Evolutionary conservation across 768 basidiomycete genomes (phyloP), one percentile per base, ranked within the genome.

Genomic region (Kwoniella pini): DNA sequence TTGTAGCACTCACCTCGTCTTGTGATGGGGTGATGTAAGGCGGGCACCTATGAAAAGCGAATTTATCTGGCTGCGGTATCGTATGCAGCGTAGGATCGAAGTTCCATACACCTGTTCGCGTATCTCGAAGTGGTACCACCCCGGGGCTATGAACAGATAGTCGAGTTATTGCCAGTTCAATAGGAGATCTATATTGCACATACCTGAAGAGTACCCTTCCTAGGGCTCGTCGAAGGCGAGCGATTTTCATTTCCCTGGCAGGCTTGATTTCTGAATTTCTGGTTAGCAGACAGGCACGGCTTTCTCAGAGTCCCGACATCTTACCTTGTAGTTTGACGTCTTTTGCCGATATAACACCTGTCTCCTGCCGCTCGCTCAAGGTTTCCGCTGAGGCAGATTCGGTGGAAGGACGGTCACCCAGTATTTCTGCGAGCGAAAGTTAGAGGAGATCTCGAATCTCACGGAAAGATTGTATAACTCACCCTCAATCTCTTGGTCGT

Each of bases 91-190:
- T 84, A 3, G 86, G 84, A 10, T 86, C 77, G 72, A 91, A 97
- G 71, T 94, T 94, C 79, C 89, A 94, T 13, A 91, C 87, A 4
- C 85, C 83, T 0, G 91, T 89, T 17, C 89, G 83, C 0, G 91
- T 89, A 72, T 98, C 92, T 69, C 86, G 85, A 1, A 96, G 79
- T 87, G 90, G 90, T 68, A 92, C 90, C 0, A 94, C 87, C 10
- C 90, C 90, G 4, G 89, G 90, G 67, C 93, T 96, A 61, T 22
- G 60, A 10, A 33, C 59, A 46, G 33, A 36, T 36, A 62, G 31
- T 58, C 54, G 24, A 42, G 40, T 19, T 19, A 11, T n/a, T n/a
- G n/a, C n/a, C n/a, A 10, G 40, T 6, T n/a, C 45, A 60, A 12
- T 11, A 38, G 12, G 43, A 36, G 7, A 36, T 36, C 15, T 36